phyloP scores from a whole-genome alignment of 768 basidiomycete species.

The Rhodocollybia butyracea region DNA sequence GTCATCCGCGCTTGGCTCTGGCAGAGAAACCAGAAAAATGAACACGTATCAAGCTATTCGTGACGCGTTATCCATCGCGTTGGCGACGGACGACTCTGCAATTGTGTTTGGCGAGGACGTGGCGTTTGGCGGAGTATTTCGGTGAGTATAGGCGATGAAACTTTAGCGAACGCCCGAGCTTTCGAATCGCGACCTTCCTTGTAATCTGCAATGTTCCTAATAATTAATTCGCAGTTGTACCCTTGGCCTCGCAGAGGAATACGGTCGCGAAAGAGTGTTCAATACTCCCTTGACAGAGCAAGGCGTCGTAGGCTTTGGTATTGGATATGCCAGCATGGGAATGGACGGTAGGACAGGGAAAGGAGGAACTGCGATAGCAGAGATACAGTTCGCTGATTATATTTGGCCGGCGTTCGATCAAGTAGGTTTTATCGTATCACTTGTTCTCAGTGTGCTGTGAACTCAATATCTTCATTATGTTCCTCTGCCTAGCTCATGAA shows the following conservation, averaged over 20 bases:
- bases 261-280: constrained; percentile 92
- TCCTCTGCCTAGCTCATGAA: constrained; percentile 57
- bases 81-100: constrained; percentile 81
- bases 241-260: constrained; percentile 85
- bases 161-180: too few relatives aligned
- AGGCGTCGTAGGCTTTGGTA: constrained; percentile 93
- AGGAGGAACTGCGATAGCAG: constrained; percentile 69
- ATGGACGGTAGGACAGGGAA: neutral
- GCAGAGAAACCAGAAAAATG: constrained; percentile 91
- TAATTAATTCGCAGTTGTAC: neutral
- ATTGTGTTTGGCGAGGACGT: constrained; percentile 92
- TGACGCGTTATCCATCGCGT: constrained; percentile 84
- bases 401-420: constrained; percentile 96
- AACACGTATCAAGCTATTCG: constrained; percentile 92
- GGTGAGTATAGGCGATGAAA: too few relatives aligned
- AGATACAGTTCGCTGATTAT: constrained; percentile 90
- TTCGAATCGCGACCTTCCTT: too few relatives aligned
- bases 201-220: constrained; percentile 17
- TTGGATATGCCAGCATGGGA: constrained; percentile 89
- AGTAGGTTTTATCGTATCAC: constrained; percentile 30
- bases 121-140: constrained; percentile 91
- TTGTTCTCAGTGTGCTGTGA: neutral
- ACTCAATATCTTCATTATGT: neutral
- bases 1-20: constrained; percentile 50
- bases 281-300: constrained; percentile 93